A percentile compares a stretch with the other conserved stretches of the same genome.
Conservation (phyloP, 2,329 filamentous ascomycete species). For the Neonectria sp. region DNA sequence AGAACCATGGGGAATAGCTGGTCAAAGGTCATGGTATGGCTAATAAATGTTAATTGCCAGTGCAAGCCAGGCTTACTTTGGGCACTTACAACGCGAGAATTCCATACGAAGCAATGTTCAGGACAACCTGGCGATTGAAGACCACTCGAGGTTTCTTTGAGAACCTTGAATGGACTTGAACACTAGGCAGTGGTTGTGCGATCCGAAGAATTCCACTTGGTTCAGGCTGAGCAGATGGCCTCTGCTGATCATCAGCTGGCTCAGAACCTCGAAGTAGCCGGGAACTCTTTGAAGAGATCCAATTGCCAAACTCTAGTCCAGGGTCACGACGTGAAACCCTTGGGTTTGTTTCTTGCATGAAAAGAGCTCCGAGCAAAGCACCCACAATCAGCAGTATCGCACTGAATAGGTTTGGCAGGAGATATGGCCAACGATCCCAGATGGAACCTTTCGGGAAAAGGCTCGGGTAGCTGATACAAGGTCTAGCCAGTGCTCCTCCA, state of each 20-base stretch:
- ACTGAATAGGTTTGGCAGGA: constrained; percentile 93
- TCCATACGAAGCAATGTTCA: constrained; percentile 92
- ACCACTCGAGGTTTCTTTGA: constrained; percentile 69
- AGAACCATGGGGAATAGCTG: constrained; percentile 94
- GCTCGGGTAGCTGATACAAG: constrained; percentile 84
- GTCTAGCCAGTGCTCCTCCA: constrained; percentile 89
- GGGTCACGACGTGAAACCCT: constrained; percentile 83
- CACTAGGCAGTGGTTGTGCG: constrained; percentile 34
- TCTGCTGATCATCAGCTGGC: not conserved
- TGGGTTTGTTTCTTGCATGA: constrained; percentile 94
- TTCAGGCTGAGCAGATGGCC: not conserved
- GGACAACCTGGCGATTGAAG: constrained; percentile 73
- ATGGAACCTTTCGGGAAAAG: constrained; percentile 81
- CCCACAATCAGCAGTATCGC: constrained; percentile 81
- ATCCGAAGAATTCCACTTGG: constrained; percentile 45
- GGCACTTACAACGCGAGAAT: constrained; percentile 91
- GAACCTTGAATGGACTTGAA: constrained; percentile 66
- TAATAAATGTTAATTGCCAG: constrained; percentile 55
- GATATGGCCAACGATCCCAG: constrained; percentile 90
- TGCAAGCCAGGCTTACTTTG: no score
- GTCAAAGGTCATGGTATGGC: constrained; percentile 97
- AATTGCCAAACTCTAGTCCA: constrained; percentile 82
- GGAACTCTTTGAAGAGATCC: constrained; percentile 69
- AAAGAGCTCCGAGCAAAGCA: constrained; percentile 86
- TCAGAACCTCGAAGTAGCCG: constrained; percentile 73